Evolutionary conservation across 1,139 yeast genomes (phyloP).

Genomic region (Blastobotrys proliferans): DNA sequence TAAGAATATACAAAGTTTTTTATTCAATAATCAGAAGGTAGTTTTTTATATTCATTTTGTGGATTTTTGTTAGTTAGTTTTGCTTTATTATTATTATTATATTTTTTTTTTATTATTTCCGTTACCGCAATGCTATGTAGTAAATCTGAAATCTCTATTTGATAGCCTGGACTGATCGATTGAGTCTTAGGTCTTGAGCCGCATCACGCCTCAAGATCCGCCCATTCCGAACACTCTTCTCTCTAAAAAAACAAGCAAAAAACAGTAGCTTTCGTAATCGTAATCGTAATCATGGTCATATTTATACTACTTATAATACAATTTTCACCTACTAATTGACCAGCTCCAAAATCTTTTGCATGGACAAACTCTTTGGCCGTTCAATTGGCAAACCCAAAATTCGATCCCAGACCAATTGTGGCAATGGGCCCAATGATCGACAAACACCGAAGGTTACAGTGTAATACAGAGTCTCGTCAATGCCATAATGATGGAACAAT

Average conservation of each 20-base stretch:
- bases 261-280: too few species aligned
- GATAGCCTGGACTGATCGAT: too few species aligned
- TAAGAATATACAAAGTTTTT: background rate
- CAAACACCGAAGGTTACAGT: conserved; percentile 98
- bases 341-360: conserved; percentile 38
- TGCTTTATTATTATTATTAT: too few species aligned
- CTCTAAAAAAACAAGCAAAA: too few species aligned
- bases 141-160: too few species aligned
- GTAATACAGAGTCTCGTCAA: conserved; percentile 93
- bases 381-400: conserved; percentile 94
- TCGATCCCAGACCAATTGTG: conserved; percentile 94
- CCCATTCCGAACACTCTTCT: too few species aligned
- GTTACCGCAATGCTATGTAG: background rate
- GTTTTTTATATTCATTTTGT: too few species aligned
- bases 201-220: too few species aligned
- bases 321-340: background rate
- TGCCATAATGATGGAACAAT: conserved; percentile 92
- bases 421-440: conserved; percentile 95
- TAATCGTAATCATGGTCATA: too few species aligned
- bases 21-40: background rate
- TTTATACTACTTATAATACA: too few species aligned
- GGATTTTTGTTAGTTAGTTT: background rate
- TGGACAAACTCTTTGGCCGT: conserved; percentile 95
- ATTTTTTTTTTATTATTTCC: too few species aligned
- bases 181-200: too few species aligned